Evolutionary conservation across 768 basidiomycete species (phyloP).

Genomic region (Leccinum truebloodii): DNA sequence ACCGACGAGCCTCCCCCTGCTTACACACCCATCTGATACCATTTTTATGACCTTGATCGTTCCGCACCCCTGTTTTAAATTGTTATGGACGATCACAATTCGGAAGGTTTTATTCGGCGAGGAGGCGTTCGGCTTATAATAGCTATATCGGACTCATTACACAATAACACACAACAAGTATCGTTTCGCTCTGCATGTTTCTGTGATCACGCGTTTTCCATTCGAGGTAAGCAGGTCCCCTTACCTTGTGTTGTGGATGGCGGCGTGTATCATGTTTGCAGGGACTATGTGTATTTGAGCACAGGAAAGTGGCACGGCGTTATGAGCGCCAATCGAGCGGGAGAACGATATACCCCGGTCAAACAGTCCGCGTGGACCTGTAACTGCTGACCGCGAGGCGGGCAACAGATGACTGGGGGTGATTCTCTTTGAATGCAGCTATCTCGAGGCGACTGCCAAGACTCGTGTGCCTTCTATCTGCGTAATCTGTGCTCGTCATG

Average conservation of each 20-base stretch:
- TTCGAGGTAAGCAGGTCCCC: not conserved
- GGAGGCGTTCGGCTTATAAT: not conserved
- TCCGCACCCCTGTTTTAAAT: not conserved
- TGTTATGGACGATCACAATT: not conserved
- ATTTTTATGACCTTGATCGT: not conserved
- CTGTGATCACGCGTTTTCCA: not conserved
- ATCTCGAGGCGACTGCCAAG: too few species aligned
- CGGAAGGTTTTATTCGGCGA: not conserved
- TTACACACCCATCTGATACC: conserved; percentile 24
- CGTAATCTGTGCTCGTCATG: not conserved
- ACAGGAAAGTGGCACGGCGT: not conserved
- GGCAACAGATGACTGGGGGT: too few species aligned
- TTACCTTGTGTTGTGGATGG: not conserved
- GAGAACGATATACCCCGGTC: not conserved
- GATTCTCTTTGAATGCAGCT: too few species aligned
- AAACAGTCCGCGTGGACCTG: not conserved
- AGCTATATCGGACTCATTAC: conserved; percentile 2
- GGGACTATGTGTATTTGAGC: not conserved
- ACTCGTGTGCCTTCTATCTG: too few species aligned
- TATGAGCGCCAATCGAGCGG: not conserved
- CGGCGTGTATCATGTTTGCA: not conserved
- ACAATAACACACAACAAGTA: conserved; percentile 6
- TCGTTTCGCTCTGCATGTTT: not conserved
- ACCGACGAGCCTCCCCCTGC: conserved; percentile 28
- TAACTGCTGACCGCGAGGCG: too few species aligned